phyloP scores from a whole-genome alignment of 202 grass and related monocot species.

The Miscanthus sacchariflorus region DNA sequence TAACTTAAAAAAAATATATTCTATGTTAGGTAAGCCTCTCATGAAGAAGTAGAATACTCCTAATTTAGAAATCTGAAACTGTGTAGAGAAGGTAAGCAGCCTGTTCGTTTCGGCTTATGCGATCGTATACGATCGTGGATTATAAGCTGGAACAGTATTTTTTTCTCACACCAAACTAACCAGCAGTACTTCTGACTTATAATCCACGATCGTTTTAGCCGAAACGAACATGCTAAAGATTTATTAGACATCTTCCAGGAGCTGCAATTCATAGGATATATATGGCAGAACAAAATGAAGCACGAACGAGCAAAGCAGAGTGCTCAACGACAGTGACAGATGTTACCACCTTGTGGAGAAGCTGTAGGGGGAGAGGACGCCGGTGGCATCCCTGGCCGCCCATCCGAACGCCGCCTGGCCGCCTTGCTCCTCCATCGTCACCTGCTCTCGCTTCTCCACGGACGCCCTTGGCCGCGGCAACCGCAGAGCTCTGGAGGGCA shows the following conservation, averaged over 20 bases:
- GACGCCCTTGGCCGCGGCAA: slow-evolving; percentile 2
- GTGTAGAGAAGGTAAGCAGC: neutral
- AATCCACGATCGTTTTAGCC: no score
- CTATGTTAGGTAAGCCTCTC: neutral
- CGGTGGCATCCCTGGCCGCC: slow-evolving; percentile 28
- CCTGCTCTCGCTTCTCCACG: neutral
- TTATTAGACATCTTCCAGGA: neutral
- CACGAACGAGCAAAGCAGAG: neutral
- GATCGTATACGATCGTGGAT: no score
- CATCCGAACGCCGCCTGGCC: slow-evolving; percentile 9
- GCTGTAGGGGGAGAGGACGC: slow-evolving; percentile 22
- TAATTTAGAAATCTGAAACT: neutral
- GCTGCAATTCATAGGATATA: neutral
- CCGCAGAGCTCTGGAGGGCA: slow-evolving; percentile 1
- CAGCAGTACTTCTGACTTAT: no score
- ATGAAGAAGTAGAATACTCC: neutral
- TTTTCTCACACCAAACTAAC: no score
- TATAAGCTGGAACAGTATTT: no score
- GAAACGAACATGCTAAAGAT: no score
- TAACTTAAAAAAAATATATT: neutral
- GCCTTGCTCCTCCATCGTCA: slow-evolving; percentile 8
- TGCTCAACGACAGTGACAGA: neutral
- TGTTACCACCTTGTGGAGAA: neutral
- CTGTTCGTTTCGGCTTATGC: no score
- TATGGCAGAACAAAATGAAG: neutral